Base-by-base conservation (phyloP, 208 protist genomes). In the Wallacemonas collosoma region DNA sequence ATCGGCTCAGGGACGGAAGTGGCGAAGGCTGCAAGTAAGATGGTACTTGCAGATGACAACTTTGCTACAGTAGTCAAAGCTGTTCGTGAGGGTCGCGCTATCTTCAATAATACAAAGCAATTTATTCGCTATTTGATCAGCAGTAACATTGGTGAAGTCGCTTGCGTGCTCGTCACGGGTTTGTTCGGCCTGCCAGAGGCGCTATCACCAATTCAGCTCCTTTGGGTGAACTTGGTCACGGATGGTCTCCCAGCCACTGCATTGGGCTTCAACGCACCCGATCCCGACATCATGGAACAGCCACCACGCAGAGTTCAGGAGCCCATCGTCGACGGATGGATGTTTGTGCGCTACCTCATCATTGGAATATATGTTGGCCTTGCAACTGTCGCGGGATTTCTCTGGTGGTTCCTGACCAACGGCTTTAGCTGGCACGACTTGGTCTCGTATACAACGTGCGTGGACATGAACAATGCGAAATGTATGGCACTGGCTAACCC, bases 151-250 rank as follows among this genome's bases (percentile, higher is more conserved):
- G 96, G 96, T 61, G 98, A 99, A 85, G 96, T 98, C 54, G 89
- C 86, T 11, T 97, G 89, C 65, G 84, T 97, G 71, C 76, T 98
- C 26, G 68, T 88, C 1, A 93, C 93, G 17, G 88, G 90, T 14
- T 55, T 97, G 36, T 87, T 95, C 58, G 97, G 97, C 26, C 72
- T 98, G 45, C 98, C 97, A 43, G 94, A 98, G 74, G 95, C 91
- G 41, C 82, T 99, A 7, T 93, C 93, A 15, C 97, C 98, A 1
- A 97, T 99, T 48, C 98, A 99, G 78, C 83, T 99, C 15, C 81
- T 99, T 50, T 99, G 98, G 97, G 98, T 99, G 11, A 99, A 99
- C 82, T 90, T 99, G 15, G 98, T 99, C 51, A 99, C 98, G n/a
- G 98, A 99, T 77, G 97, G 97, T n/a, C 89, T 98, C n/a, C 98